A percentile compares a stretch with the other conserved stretches of the same genome.
phyloP scores from a whole-genome alignment of 768 basidiomycete species.

The Podaxis sp. region DNA sequence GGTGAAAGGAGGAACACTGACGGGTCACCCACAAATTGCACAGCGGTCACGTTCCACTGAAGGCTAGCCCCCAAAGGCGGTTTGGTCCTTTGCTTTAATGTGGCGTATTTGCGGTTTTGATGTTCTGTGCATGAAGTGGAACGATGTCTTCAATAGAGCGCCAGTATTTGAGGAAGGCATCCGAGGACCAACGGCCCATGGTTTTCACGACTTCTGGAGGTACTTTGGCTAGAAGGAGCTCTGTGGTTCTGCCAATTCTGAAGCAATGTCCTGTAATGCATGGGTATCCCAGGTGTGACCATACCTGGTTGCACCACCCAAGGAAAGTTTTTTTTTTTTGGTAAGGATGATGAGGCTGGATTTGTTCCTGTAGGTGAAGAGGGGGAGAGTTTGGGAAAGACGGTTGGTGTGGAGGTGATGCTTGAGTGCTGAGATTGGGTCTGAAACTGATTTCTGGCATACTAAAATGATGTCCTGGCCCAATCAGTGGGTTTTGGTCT shows the following conservation, averaged over 20 bases:
- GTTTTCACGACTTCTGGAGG: conserved; percentile 32
- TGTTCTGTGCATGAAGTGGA: conserved; percentile 16
- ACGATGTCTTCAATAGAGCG: conserved; percentile 23
- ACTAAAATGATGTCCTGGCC: conserved; percentile 28
- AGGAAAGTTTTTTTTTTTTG: conserved; percentile 12
- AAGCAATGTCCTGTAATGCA: conserved; percentile 25
- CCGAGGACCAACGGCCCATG: conserved; percentile 33
- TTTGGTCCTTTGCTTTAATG: not conserved
- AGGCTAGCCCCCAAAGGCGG: conserved; percentile 10
- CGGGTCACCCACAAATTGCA: not conserved
- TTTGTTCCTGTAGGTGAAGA: conserved; percentile 16
- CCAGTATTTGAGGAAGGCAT: conserved; percentile 32
- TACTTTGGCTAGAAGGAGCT: conserved; percentile 26
- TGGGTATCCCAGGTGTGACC: conserved; percentile 9
- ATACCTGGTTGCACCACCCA: conserved; percentile 12
- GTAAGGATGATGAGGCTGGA: not conserved
- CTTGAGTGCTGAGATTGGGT: conserved; percentile 23
- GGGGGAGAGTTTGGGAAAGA: conserved; percentile 18
- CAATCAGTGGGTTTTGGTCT: conserved; percentile 32
- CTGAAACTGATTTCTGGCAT: conserved; percentile 15
- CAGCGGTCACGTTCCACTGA: not conserved
- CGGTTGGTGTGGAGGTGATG: conserved; percentile 23
- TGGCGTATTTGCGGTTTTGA: not conserved
- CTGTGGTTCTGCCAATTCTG: conserved; percentile 28
- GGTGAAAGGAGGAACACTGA: too few relatives aligned